Evolutionary conservation across 2,329 filamentous ascomycete genomes (phyloP).

Genomic region (Teratosphaeria gauchensis): DNA sequence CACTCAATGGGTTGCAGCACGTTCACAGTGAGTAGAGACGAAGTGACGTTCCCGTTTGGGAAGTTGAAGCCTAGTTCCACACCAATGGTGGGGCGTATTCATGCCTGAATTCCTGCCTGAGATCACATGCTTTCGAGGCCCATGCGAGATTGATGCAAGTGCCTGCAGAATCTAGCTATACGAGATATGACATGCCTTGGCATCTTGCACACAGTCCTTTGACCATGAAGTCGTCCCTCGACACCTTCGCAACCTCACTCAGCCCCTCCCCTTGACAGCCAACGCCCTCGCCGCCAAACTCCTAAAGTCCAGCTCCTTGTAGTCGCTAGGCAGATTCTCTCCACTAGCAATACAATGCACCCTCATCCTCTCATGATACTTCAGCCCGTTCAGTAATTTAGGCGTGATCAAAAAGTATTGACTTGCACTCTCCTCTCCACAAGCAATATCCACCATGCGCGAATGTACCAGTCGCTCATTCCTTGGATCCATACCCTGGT

Average conservation of each 20-base stretch:
- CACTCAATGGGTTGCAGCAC: not conserved
- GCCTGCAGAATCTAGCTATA: not conserved
- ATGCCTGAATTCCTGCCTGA: not conserved
- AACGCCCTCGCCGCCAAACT: conserved; percentile 27
- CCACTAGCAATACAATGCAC: conserved; percentile 90
- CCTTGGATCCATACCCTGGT: conserved; percentile 97
- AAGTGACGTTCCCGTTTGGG: not conserved
- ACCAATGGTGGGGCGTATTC: not conserved
- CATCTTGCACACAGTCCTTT: not conserved
- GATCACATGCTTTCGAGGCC: not conserved
- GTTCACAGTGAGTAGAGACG: not conserved
- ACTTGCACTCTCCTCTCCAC: conserved; percentile 48
- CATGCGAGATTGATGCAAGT: no score
- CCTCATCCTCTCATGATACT: conserved; percentile 84
- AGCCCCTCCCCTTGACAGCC: not conserved
- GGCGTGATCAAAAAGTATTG: conserved; percentile 97
- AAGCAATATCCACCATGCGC: conserved; percentile 96
- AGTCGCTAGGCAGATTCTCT: conserved; percentile 46
- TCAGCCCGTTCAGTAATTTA: conserved; percentile 76
- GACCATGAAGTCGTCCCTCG: not conserved
- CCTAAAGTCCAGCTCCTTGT: conserved; percentile 35
- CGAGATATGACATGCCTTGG: not conserved
- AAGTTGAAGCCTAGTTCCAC: not conserved
- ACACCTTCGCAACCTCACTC: conserved; percentile 1
- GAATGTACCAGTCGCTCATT: conserved; percentile 98